These are phyloP conservation scores for Lepidium africanum DNA, from an alignment of 345 rosid genomes.

Conservation along the genomic window DNA sequence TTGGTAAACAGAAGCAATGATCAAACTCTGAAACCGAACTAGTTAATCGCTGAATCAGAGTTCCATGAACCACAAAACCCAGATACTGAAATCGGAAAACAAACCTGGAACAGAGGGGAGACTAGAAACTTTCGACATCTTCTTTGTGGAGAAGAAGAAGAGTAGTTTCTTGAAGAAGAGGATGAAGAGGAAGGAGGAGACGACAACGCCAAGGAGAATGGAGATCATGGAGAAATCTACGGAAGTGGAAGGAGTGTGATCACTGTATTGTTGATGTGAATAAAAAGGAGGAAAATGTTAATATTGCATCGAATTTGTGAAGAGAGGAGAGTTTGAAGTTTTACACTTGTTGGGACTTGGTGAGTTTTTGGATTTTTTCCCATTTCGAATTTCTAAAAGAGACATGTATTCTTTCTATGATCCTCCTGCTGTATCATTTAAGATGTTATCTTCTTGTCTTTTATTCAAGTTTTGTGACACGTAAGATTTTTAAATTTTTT, in stretches of 20 bases:
- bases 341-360: conserved; percentile 2
- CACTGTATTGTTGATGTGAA: background rate
- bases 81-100: background rate
- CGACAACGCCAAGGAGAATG: conserved; percentile 34
- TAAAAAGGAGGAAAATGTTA: background rate
- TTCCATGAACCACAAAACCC: background rate
- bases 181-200: conserved; percentile 36
- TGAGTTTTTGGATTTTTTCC: background rate
- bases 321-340: conserved; percentile 15
- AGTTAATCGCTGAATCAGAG: background rate
- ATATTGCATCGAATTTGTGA: background rate
- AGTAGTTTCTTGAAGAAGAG: conserved; percentile 27
- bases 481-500: too few species aligned
- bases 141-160: conserved; percentile 15
- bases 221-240: conserved; percentile 24
- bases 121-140: conserved; percentile 23
- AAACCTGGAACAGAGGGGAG: conserved; percentile 65
- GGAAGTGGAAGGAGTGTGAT: background rate
- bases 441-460: too few species aligned
- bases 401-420: background rate
- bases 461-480: too few species aligned
- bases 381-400: background rate
- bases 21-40: background rate
- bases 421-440: background rate
- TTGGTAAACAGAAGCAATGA: background rate